Evolutionary conservation across 208 protist genomes (phyloP).

Genomic region (Strigomonas galati): DNA sequence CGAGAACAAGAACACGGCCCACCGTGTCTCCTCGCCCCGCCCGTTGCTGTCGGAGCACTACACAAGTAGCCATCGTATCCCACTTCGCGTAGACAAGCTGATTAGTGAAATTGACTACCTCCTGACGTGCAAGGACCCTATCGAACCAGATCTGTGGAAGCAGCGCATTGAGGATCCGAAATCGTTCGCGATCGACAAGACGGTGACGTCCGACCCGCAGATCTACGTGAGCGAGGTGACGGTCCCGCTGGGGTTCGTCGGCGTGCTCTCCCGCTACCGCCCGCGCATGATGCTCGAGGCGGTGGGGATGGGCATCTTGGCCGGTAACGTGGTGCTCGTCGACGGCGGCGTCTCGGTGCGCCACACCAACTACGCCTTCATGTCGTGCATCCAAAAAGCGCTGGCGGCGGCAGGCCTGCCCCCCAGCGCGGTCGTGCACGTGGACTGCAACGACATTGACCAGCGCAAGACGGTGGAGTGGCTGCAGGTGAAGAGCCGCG

Average conservation of each 20-base stretch:
- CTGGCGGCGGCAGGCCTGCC: constrained; percentile 34
- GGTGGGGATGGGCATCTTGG: constrained; percentile 42
- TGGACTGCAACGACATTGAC: constrained; percentile 35
- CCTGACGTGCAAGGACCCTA: constrained; percentile 42
- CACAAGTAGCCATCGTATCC: background rate
- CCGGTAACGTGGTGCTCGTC: constrained; percentile 51
- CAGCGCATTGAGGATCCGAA: constrained; percentile 19
- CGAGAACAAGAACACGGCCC: background rate
- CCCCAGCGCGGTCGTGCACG: constrained; percentile 31
- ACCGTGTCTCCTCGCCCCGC: background rate
- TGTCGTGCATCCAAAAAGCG: constrained; percentile 26
- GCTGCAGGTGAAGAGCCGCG: constrained; percentile 34
- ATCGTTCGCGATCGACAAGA: background rate
- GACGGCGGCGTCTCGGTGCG: constrained; percentile 42
- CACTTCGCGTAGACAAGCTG: constrained; percentile 49
- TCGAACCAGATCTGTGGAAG: constrained; percentile 23
- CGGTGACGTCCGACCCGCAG: constrained; percentile 11
- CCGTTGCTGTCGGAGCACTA: constrained; percentile 6
- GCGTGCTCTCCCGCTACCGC: constrained; percentile 51
- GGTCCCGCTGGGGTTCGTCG: constrained; percentile 53
- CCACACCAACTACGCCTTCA: constrained; percentile 39
- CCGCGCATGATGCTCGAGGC: constrained; percentile 49
- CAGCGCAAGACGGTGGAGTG: constrained; percentile 33
- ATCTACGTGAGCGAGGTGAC: constrained; percentile 37
- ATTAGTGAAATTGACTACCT: constrained; percentile 41